These are phyloP conservation scores for Rhynchospora tenuis DNA, from an alignment of 176 grass and related monocot species.

Conservation along the genomic window DNA sequence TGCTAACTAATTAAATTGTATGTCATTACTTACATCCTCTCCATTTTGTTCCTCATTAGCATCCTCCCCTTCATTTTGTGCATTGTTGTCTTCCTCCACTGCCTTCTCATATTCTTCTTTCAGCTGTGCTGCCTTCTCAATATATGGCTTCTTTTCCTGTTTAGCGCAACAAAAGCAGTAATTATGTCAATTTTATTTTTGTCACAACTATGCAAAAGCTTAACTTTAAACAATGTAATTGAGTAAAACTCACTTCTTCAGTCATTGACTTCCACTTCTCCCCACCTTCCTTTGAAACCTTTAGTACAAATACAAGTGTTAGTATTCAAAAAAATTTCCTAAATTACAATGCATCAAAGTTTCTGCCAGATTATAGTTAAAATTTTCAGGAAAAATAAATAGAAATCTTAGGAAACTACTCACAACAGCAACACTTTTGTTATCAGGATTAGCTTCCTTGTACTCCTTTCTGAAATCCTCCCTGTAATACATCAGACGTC, in stretches of 20 bases:
- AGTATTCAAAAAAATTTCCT: neutral
- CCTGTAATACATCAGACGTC: conserved; percentile 33
- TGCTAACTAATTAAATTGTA: neutral
- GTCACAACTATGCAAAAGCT: neutral
- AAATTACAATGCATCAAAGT: neutral
- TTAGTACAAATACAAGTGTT: neutral
- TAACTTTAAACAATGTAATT: neutral
- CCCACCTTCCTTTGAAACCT: conserved; percentile 79
- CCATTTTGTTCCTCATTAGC: conserved; percentile 39
- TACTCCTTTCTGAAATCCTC: conserved; percentile 69
- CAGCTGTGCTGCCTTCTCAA: conserved; percentile 55
- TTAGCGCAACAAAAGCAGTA: neutral
- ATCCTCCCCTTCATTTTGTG: conserved; percentile 41
- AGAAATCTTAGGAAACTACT: neutral
- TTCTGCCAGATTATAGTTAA: neutral
- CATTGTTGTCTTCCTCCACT: conserved; percentile 12
- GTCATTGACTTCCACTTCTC: conserved; percentile 75
- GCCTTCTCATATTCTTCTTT: conserved; percentile 44
- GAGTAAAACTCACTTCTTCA: conserved; percentile 40
- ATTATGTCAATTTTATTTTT: neutral
- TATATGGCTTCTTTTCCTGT: conserved; percentile 78
- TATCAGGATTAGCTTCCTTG: conserved; percentile 62
- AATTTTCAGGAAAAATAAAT: neutral
- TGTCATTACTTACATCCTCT: conserved; percentile 36
- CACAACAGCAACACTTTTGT: conserved; percentile 44